Conservation (phyloP, 169 alveolate genomes). For the Ichthyophthirius multifiliis region DNA sequence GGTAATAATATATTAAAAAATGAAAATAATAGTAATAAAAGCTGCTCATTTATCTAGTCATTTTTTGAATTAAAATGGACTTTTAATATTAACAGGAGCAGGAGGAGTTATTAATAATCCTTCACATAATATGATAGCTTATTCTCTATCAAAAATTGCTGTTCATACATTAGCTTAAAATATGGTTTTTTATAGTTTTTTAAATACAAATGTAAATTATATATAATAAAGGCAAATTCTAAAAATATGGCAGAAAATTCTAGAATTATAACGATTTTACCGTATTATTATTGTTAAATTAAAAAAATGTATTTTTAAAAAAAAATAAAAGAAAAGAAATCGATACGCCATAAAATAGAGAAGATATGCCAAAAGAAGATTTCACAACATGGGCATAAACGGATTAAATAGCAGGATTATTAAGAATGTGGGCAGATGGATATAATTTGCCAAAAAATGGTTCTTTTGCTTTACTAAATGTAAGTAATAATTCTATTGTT, state of each 20-base stretch:
- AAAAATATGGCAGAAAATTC: conserved; percentile 49
- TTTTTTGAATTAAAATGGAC: conserved; percentile 45
- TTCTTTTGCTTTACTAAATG: conserved; percentile 39
- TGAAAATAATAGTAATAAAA: not conserved
- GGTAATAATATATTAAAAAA: not conserved
- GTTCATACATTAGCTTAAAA: conserved; percentile 62
- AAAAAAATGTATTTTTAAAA: not conserved
- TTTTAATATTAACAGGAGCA: conserved; percentile 67
- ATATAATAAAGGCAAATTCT: conserved; percentile 39
- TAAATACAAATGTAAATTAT: not conserved
- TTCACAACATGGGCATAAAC: conserved; percentile 50
- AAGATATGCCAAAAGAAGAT: conserved; percentile 63
- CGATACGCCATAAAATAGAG: conserved; percentile 62
- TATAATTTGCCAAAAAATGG: conserved; percentile 53
- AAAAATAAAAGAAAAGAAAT: conserved; percentile 31
- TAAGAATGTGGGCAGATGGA: conserved; percentile 64
- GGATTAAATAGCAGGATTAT: conserved; percentile 49
- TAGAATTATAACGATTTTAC: conserved; percentile 54
- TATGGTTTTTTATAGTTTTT: not conserved
- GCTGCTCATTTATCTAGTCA: conserved; percentile 64
- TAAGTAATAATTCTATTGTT: not conserved
- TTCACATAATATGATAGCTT: conserved; percentile 53
- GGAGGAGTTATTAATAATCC: conserved; percentile 52
- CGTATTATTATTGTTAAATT: conserved; percentile 2
- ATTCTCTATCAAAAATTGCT: conserved; percentile 55